Conservation (phyloP, 805 yeast species). For the Candida chauliodis region DNA sequence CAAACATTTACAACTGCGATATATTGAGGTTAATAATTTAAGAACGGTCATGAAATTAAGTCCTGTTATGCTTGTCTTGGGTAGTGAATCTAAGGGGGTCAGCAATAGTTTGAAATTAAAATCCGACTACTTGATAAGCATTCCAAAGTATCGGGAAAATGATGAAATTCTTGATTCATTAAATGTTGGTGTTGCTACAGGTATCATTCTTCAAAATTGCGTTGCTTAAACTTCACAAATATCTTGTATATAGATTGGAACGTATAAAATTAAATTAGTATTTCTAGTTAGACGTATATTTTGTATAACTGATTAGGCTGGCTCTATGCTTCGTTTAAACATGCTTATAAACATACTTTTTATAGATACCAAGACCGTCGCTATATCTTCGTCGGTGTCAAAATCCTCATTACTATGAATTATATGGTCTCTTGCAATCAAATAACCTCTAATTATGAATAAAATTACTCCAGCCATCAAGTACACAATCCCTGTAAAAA, state of each 20-base stretch:
- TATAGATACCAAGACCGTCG: not conserved
- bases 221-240: not conserved
- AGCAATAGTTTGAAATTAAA: conserved; percentile 59
- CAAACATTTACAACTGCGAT: conserved; percentile 28
- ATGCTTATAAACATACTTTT: not conserved
- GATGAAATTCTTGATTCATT: conserved; percentile 61
- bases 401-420: conserved; percentile 7
- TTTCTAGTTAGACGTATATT: no score
- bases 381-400: conserved; percentile 10
- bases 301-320: conserved; percentile 1
- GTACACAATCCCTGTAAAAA: conserved; percentile 58
- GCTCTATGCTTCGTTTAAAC: not conserved
- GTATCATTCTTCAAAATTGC: conserved; percentile 45
- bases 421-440: conserved; percentile 45
- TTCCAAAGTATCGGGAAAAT: conserved; percentile 29
- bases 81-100: conserved; percentile 84
- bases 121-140: conserved; percentile 50
- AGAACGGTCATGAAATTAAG: conserved; percentile 37
- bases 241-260: not conserved
- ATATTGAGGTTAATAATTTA: conserved; percentile 41
- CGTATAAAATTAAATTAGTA: not conserved
- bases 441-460: conserved; percentile 50
- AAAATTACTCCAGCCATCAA: conserved; percentile 41
- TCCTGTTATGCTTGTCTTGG: conserved; percentile 73
- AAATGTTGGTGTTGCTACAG: conserved; percentile 89